Base-by-base conservation (phyloP, 2,329 filamentous ascomycete species). In the Metarhizium album region DNA sequence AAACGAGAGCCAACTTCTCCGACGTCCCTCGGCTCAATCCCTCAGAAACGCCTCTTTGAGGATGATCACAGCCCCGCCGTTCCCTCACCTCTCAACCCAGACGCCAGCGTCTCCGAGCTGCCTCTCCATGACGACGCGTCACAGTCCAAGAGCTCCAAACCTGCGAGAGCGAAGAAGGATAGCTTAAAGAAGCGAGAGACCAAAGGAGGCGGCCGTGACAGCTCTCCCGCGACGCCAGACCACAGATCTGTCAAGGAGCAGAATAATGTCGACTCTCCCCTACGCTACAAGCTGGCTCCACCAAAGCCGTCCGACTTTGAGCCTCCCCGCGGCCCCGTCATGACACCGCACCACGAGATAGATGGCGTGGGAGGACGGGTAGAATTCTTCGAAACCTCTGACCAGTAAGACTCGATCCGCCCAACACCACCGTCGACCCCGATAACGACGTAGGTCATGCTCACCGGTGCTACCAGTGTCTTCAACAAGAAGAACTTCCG, bases 401-500 rank as follows among this genome's bases (percentile, higher is more conserved):
- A 85, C 52, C 80, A 84, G 80, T 83, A 66, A 64, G 67, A 46
- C 27, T 45, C 27, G 9, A 22, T 9, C 24, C 13, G 22, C 6
- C 40, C 29, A 37, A 37, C 18, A 29, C 11, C 37, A 29, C 45
- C 20, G 4, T 38, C 16, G 35, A 38, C 16, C 11, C 11, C 5
- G 37, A 9, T 40, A 6, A 11, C 27, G 37, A 3, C 13, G 3
- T 14, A 2, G 22, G 16, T 33, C 33, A 40, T 45, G 23, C 49
- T 54, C 58, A 51, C 18, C 9, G 9, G 4, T 43, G 3, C 11
- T 18, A 3, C 14, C 42, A 80, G 78, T 61, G 78, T 81, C 16
- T 78, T 73, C 52, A 84, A 84, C 57, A 83, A 83, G 59, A 83
- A 81, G 60, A 80, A 84, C 50, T 97, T 91, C 65, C 86, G 89